phyloP scores from a whole-genome alignment of 805 yeast genomes.

The Candida arabinofermentans region DNA sequence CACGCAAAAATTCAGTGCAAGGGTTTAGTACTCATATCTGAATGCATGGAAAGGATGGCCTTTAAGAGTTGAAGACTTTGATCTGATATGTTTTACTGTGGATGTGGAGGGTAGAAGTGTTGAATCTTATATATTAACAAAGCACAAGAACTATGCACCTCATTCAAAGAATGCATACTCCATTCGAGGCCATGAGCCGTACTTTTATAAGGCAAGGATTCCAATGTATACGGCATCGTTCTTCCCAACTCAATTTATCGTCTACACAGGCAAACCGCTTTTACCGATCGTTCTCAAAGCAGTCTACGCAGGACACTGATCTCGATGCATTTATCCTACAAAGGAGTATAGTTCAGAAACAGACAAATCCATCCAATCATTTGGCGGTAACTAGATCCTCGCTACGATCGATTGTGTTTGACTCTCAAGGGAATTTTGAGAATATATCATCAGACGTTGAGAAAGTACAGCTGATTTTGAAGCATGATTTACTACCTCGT shows the following conservation, averaged over 20 bases:
- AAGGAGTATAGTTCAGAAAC: constrained; percentile 23
- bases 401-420: constrained; percentile 46
- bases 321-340: constrained; percentile 23
- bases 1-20: too few relatives aligned
- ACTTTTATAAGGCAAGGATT: not conserved
- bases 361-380: not conserved
- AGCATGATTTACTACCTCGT: constrained; percentile 46
- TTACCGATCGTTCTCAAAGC: not conserved
- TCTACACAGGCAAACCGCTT: too few relatives aligned
- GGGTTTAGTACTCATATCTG: too few relatives aligned
- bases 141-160: not conserved
- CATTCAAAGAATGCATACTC: too few relatives aligned
- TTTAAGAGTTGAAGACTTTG: too few relatives aligned
- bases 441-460: constrained; percentile 43
- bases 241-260: too few relatives aligned
- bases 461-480: constrained; percentile 39
- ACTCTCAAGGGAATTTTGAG: constrained; percentile 39
- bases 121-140: too few relatives aligned
- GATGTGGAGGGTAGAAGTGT: too few relatives aligned
- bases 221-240: constrained; percentile 1
- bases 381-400: constrained; percentile 13
- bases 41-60: too few relatives aligned
- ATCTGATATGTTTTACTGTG: too few relatives aligned
- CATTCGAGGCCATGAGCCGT: too few relatives aligned
- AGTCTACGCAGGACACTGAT: constrained; percentile 2